Base-by-base conservation (phyloP, 352 stramenopile species). In the Phytophthora idaei region DNA sequence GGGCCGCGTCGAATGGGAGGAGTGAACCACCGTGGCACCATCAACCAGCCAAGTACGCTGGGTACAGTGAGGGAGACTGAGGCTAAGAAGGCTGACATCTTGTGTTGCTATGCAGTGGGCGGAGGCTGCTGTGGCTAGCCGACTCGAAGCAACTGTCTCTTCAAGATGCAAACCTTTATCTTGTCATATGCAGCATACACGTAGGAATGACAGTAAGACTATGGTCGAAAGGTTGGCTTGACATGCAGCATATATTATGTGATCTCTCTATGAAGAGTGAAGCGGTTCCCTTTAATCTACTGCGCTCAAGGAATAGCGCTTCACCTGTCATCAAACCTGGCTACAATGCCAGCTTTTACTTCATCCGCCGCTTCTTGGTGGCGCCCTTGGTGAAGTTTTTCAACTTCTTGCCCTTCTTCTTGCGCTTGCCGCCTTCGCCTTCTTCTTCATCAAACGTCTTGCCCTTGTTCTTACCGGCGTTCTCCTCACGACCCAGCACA, bases 331-430 rank as follows among this genome's bases (percentile, higher is more conserved):
- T 59, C 31, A 37, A 46, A 31, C 53, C 37, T 63, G 49, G 27
- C 41, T 9, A 31, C 1, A 45, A 9, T n/a, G n/a, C 36, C 29
- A 57, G 31, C 12, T 52, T 47, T 51, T 88, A 88, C 71, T 83
- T 89, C 32, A 54, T 89, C 61, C 80, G 78, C 42, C 64, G 78
- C 71, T 88, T 89, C 74, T 90, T 91, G 52, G 72, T 71, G 44
- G 69, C 62, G 14, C 85, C 85, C 73, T 93, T 93, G 63, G 85
- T 91, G 54, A 93, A 74, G 64, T 88, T 89, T 64, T 88, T 85
- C 25, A 91, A 61, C 64, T 90, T 90, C 50, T 80, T 71, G 63
- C 78, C 63, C 46, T 76, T 67, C 58, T 92, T 90, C 74, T 90
- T 92, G 55, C 69, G 61, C 69, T 89, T 89, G 67, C 69, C 67